These are phyloP conservation scores for Coemansia guatemalensis DNA, from an alignment of 192 early-diverging fungal species.

Conservation along the genomic window DNA sequence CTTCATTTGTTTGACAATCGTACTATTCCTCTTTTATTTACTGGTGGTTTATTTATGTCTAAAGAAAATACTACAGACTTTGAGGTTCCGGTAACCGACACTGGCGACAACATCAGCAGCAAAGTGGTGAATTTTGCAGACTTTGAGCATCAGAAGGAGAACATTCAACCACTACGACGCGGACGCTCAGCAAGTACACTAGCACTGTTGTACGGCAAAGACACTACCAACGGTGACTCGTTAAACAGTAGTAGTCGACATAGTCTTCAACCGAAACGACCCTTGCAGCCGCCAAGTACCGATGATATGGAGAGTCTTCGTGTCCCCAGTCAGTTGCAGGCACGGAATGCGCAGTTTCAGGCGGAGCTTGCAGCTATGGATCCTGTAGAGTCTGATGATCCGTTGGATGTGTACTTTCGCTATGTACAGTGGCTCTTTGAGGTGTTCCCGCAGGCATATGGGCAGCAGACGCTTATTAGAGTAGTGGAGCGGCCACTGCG, in stretches of 20 bases:
- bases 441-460: conserved; percentile 60
- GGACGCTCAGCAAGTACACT: conserved; percentile 65
- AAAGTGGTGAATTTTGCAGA: conserved; percentile 43
- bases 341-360: conserved; percentile 40
- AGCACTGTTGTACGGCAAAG: conserved; percentile 34
- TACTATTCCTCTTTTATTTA: too few species aligned
- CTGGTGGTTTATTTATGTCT: too few species aligned
- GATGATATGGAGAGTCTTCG: neutral
- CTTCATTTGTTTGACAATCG: too few species aligned
- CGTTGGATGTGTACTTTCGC: conserved; percentile 60
- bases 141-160: conserved; percentile 77
- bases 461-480: conserved; percentile 53
- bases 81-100: neutral
- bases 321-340: conserved; percentile 27
- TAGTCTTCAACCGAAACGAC: conserved; percentile 23
- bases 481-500: conserved; percentile 55
- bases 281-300: neutral
- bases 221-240: neutral
- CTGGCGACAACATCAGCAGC: neutral
- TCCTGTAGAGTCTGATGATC: conserved; percentile 48
- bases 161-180: conserved; percentile 64
- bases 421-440: conserved; percentile 66
- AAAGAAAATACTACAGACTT: too few species aligned
- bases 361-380: conserved; percentile 33
- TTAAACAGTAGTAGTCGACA: conserved; percentile 15